Percentiles rank a stretch among this genome's conserved stretches.
Conservation (phyloP, 2,329 filamentous ascomycete genomes). For the Endothia cerciana region DNA sequence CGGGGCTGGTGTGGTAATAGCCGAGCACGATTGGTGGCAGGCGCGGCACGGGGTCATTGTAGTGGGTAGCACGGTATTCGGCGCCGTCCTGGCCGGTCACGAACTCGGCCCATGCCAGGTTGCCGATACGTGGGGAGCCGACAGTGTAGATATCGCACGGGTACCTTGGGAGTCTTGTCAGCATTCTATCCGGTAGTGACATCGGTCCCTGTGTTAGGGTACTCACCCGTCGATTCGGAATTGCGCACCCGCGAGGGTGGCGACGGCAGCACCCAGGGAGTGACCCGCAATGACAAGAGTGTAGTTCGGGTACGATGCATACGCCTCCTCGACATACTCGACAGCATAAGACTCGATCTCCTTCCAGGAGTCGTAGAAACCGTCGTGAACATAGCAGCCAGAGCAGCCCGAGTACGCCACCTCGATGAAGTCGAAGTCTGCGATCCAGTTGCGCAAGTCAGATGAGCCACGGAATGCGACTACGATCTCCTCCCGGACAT, state of each 20-base stretch:
- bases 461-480: constrained; percentile 62
- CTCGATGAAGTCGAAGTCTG: constrained; percentile 53
- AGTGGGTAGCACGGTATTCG: constrained; percentile 69
- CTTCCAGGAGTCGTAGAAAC: constrained; percentile 63
- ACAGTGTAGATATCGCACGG: constrained; percentile 65
- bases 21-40: constrained; percentile 64
- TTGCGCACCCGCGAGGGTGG: constrained; percentile 61
- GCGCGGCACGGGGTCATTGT: constrained; percentile 68
- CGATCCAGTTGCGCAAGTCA: constrained; percentile 64
- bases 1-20: constrained; percentile 70
- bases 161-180: constrained; percentile 30
- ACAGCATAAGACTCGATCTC: constrained; percentile 52
- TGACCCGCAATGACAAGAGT: constrained; percentile 66
- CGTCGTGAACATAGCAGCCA: constrained; percentile 57
- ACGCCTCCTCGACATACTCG: constrained; percentile 48
- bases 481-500: constrained; percentile 56
- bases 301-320: constrained; percentile 53
- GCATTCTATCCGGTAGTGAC: background rate
- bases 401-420: constrained; percentile 34
- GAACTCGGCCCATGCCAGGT: constrained; percentile 56
- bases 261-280: constrained; percentile 69
- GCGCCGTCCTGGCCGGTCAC: constrained; percentile 51
- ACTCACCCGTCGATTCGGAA: constrained; percentile 51
- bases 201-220: background rate
- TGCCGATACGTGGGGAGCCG: constrained; percentile 69